Evolutionary conservation across 208 protist genomes (phyloP), one percentile per base, ranked within the genome.

Genomic region (Trypanosoma avium): DNA sequence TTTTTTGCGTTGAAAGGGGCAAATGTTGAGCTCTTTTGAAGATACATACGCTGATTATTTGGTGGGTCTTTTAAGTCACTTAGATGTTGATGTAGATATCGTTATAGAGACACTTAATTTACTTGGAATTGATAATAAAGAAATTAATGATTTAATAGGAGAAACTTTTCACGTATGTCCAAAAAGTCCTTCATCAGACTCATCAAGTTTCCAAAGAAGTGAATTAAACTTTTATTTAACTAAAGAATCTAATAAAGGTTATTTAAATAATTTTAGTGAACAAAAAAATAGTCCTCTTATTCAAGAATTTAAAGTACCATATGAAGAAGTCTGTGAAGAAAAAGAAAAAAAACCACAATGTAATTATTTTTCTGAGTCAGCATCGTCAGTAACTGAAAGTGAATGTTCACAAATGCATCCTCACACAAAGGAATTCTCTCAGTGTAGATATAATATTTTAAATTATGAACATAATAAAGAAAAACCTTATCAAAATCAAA

Each of bases 1-100:
- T 15, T 49, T 19, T 47, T 4, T 38, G n/a, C n/a, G n/a, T n/a
- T n/a, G n/a, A n/a, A n/a, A n/a, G n/a, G n/a, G n/a, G n/a, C 17
- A 15, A 13, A 87, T 88, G 84, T 50, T 85, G 46, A 38, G 72
- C 13, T 67, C 69, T 26, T 21, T 67, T 10, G 73, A 86, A 27
- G 84, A 84, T 45, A 62, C 73, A 8, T 91, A 91, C 50, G 73
- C 70, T 10, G 62, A 73, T 29, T 91, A 88, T 58, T 66, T 91
- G 55, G 49, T 70, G 27, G 45, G 48, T 21, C 38, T 81, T 3
- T 57, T 77, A 4, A 45, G 47, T 1, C 57, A 58, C 13, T 60
- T 27, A 10, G 71, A 73, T 32, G 36, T 91, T 26, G 77, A 91
- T 59, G 46, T 69, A 30, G 55, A n/a, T 26, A 60, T 86, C n/a